phyloP scores from a whole-genome alignment of 169 alveolate species.

The Cardiosporidium cionae region DNA sequence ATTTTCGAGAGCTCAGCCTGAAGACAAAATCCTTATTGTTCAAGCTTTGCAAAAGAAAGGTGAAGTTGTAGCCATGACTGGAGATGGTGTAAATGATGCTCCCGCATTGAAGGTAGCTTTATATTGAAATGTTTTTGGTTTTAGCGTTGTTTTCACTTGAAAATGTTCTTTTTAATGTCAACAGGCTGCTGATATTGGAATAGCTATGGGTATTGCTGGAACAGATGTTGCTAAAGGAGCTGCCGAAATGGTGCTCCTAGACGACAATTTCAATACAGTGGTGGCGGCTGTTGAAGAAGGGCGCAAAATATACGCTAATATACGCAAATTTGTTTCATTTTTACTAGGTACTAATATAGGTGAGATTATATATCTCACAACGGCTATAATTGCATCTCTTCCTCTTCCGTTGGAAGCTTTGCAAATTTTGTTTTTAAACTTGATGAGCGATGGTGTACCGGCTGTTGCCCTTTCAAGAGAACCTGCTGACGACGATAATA shows the following conservation, averaged over 20 bases:
- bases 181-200: constrained; percentile 96
- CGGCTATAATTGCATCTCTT: constrained; percentile 64
- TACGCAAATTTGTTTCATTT: constrained; percentile 84
- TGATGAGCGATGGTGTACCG: constrained; percentile 85
- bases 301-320: constrained; percentile 79
- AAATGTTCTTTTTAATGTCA: no score
- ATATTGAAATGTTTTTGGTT: no score
- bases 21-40: constrained; percentile 81
- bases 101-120: constrained; percentile 85
- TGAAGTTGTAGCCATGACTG: constrained; percentile 83
- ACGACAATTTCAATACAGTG: constrained; percentile 88
- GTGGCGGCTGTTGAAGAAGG: constrained; percentile 82
- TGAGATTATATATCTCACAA: constrained; percentile 70
- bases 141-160: no score
- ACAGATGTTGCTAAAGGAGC: constrained; percentile 99
- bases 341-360: constrained; percentile 85
- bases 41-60: constrained; percentile 64
- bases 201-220: constrained; percentile 97
- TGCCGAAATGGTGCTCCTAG: constrained; percentile 97
- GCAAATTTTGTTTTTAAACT: constrained; percentile 69
- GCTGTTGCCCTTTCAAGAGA: constrained; percentile 85
- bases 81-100: constrained; percentile 89
- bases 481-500: constrained; percentile 76
- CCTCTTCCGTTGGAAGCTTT: constrained; percentile 82
- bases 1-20: constrained; percentile 80